A percentile compares a stretch with the other conserved stretches of the same genome.
phyloP scores from a whole-genome alignment of 2,329 filamentous ascomycete species.

The Alternaria ventricosa region DNA sequence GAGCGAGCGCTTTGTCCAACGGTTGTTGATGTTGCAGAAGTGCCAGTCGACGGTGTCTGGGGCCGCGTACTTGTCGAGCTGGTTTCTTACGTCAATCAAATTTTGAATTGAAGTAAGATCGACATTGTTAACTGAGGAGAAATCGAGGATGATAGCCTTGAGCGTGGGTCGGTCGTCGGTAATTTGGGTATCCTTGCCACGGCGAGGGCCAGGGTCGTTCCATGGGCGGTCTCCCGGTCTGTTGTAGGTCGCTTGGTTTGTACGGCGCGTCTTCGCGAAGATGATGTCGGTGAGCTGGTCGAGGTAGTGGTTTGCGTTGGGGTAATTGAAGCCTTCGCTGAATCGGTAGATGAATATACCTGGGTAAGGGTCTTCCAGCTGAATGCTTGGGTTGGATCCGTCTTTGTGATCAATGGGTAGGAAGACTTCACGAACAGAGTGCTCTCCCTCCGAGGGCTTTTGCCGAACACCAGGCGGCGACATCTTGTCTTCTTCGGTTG shows the following conservation, averaged over 20 bases:
- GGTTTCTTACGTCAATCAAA: constrained; percentile 93
- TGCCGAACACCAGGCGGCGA: constrained; percentile 18
- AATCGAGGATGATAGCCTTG: constrained; percentile 90
- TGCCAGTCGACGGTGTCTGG: constrained; percentile 94
- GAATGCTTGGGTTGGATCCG: constrained; percentile 84
- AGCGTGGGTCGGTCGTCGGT: constrained; percentile 68
- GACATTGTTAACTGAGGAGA: constrained; percentile 91
- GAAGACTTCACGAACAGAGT: constrained; percentile 76
- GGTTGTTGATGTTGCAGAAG: constrained; percentile 88
- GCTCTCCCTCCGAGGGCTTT: constrained; percentile 38
- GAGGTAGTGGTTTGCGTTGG: constrained; percentile 88
- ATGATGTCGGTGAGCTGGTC: constrained; percentile 65
- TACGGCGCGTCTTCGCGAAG: constrained; percentile 72
- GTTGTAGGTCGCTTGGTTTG: constrained; percentile 69
- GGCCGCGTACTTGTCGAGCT: constrained; percentile 84
- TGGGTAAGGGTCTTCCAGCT: constrained; percentile 80
- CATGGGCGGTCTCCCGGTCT: constrained; percentile 77
- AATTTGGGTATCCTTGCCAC: constrained; percentile 54
- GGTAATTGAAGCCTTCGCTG: constrained; percentile 94
- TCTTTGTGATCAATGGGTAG: constrained; percentile 85
- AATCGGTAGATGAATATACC: constrained; percentile 98
- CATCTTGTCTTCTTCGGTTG: constrained; percentile 46
- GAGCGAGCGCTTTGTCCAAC: constrained; percentile 92
- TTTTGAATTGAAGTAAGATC: constrained; percentile 93
- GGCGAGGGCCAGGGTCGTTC: constrained; percentile 87